Evolutionary conservation across 352 stramenopile genomes (phyloP).

Genomic region (Pythium coloratum): DNA sequence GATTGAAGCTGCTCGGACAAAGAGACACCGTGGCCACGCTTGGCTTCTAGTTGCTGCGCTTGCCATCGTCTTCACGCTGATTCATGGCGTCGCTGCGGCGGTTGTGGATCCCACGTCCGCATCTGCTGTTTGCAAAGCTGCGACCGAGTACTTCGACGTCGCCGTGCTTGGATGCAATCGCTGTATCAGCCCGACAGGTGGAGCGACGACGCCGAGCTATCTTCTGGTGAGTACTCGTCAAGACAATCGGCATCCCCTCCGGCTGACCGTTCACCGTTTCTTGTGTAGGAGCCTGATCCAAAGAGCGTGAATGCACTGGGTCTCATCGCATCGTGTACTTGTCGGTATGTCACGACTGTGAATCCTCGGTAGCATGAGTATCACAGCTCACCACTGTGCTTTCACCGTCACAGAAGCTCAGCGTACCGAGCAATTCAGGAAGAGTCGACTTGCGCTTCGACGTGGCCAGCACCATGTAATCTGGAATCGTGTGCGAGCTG

Average conservation of each 20-base stretch:
- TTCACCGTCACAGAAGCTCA: not conserved
- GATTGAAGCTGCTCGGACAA: not conserved
- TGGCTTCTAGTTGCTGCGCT: not conserved
- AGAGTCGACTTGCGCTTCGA: conserved; percentile 46
- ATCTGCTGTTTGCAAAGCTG: conserved; percentile 29
- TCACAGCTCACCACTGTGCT: not conserved
- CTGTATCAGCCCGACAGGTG: conserved; percentile 41
- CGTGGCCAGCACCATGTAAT: conserved; percentile 67
- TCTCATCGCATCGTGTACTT: conserved; percentile 41
- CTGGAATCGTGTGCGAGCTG: conserved; percentile 44
- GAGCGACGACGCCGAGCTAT: conserved; percentile 31
- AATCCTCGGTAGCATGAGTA: no score
- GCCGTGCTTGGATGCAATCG: conserved; percentile 53
- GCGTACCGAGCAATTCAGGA: conserved; percentile 23
- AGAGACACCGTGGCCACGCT: not conserved
- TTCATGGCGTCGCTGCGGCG: not conserved
- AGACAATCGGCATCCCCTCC: not conserved
- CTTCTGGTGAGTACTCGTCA: conserved; percentile 28
- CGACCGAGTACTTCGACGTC: conserved; percentile 59
- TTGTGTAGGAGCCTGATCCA: conserved; percentile 36
- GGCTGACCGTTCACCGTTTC: not conserved
- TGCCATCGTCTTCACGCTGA: not conserved
- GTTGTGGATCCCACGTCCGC: conserved; percentile 15
- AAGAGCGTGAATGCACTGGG: conserved; percentile 25
- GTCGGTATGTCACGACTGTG: conserved; percentile 29